These are phyloP conservation scores for Drechslerella dactyloides DNA, from an alignment of 2,329 filamentous ascomycete genomes.

Conservation along the genomic window DNA sequence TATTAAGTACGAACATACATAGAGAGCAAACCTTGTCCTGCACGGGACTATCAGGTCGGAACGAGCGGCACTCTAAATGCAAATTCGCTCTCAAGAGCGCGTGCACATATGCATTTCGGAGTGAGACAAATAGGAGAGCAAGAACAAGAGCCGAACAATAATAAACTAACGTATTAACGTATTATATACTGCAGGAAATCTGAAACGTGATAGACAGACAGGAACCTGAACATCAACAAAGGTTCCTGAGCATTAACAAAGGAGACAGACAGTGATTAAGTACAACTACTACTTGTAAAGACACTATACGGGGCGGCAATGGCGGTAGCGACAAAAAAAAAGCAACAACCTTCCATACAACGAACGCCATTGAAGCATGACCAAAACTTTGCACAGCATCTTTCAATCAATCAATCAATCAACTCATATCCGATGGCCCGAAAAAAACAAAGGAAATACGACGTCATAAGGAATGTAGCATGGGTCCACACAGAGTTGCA, in stretches of 20 bases:
- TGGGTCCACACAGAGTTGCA: neutral
- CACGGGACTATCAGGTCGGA: conserved; percentile 6
- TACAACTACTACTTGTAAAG: conserved; percentile 17
- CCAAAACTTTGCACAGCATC: neutral
- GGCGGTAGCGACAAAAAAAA: neutral
- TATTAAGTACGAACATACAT: no score
- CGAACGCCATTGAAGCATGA: neutral
- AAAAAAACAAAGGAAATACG: conserved; percentile 10
- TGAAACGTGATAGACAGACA: no score
- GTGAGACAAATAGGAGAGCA: no score
- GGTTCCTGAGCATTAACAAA: no score
- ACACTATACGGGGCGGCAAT: neutral
- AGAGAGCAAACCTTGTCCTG: no score
- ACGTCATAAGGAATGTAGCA: conserved; percentile 6
- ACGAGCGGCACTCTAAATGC: conserved; percentile 11
- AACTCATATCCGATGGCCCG: conserved; percentile 5
- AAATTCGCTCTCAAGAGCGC: neutral
- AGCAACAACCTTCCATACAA: neutral
- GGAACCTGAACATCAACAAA: conserved; percentile 12
- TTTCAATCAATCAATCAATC: neutral
- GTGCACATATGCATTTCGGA: no score
- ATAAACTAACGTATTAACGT: neutral
- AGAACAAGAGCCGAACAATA: no score
- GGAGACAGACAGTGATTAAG: conserved; percentile 29
- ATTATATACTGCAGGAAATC: no score